Conservation (phyloP, 306 rosid genomes). For the Psophocarpus tetragonolobus region DNA sequence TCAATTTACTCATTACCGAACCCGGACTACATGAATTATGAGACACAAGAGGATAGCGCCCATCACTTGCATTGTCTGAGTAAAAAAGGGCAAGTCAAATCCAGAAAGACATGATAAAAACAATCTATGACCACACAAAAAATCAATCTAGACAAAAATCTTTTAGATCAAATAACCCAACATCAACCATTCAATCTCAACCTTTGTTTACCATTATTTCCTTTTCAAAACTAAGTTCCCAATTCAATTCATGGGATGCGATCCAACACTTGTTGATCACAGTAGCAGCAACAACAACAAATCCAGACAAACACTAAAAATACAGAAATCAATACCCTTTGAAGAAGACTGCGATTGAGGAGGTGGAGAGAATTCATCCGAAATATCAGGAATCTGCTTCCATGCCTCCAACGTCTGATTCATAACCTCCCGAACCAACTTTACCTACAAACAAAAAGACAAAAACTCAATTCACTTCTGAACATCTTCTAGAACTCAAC, state of each 20-base stretch:
- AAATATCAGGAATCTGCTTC: slow-evolving; percentile 76
- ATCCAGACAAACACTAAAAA: neutral
- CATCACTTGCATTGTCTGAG: slow-evolving; percentile 64
- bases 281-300: neutral
- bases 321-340: slow-evolving; percentile 47
- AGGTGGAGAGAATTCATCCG: slow-evolving; percentile 63
- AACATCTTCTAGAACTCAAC: neutral
- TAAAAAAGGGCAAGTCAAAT: neutral
- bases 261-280: neutral
- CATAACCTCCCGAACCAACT: slow-evolving; percentile 73
- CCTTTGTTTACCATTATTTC: neutral
- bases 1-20: slow-evolving; percentile 41
- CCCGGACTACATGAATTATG: slow-evolving; percentile 44
- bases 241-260: neutral
- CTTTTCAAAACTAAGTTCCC: neutral
- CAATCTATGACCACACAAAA: neutral
- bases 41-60: slow-evolving; percentile 47
- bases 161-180: neutral
- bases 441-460: slow-evolving; percentile 49
- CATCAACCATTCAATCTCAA: too few species aligned
- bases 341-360: slow-evolving; percentile 59
- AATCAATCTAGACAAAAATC: neutral
- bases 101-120: neutral
- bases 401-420: slow-evolving; percentile 72
- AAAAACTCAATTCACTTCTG: neutral